These are phyloP conservation scores for Eucalyptus regnans DNA, from an alignment of 345 rosid genomes.

Conservation along the genomic window DNA sequence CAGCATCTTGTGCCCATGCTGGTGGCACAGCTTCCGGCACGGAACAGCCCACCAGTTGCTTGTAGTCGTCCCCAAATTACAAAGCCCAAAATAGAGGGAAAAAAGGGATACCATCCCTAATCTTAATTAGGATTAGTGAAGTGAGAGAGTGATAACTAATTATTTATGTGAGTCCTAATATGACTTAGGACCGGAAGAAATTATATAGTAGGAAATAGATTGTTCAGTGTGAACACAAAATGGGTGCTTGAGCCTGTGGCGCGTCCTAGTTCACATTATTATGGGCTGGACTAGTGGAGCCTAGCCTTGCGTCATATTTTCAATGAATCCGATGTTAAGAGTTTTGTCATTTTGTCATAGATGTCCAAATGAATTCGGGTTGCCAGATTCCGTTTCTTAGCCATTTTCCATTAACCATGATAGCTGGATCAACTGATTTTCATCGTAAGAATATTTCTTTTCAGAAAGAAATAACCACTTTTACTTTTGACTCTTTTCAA, in stretches of 20 bases:
- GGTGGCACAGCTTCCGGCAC: slow-evolving; percentile 35
- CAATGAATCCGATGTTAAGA: not conserved
- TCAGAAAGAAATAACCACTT: not conserved
- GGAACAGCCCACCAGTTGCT: slow-evolving; percentile 24
- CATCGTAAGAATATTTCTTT: not conserved
- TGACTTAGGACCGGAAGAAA: not conserved
- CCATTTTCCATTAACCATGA: not conserved
- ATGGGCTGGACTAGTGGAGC: not conserved
- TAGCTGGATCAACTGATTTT: not conserved
- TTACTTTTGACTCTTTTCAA: not conserved
- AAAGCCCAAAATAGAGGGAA: not conserved
- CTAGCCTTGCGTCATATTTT: not conserved
- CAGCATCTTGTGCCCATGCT: slow-evolving; percentile 44
- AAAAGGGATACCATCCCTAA: not conserved
- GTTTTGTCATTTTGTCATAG: not conserved
- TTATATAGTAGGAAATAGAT: not conserved
- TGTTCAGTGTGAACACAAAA: not conserved
- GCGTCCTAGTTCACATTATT: not conserved
- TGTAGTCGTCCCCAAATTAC: not conserved
- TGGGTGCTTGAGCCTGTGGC: not conserved
- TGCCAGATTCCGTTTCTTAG: not conserved
- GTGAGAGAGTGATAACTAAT: not conserved
- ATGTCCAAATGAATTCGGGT: not conserved
- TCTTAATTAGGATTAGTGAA: not conserved
- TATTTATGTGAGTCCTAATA: not conserved